Percentiles rank a stretch among this genome's conserved stretches.
Evolutionary conservation across 306 rosid species (phyloP).

Genomic region (Crataegus laevigata): DNA sequence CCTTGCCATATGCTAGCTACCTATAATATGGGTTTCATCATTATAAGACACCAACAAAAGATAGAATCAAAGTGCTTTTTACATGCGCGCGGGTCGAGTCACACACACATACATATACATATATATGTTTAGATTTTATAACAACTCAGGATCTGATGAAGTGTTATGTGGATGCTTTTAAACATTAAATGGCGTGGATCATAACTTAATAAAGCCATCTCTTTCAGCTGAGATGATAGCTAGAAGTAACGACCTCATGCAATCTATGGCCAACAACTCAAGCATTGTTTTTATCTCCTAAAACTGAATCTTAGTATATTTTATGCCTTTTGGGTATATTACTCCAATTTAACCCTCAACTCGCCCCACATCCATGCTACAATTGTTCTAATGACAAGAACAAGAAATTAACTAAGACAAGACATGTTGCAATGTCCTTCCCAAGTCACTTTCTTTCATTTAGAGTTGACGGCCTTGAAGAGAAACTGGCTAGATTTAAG

Average conservation of each 20-base stretch:
- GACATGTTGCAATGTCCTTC: not conserved
- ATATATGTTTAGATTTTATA: too few relatives aligned
- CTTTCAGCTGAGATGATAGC: not conserved
- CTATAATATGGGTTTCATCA: not conserved
- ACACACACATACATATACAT: too few relatives aligned
- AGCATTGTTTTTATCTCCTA: not conserved
- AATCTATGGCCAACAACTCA: not conserved
- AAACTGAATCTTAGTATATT: not conserved
- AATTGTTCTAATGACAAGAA: not conserved
- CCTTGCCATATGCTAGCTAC: not conserved
- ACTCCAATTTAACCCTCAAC: not conserved
- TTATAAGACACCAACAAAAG: not conserved
- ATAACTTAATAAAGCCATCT: not conserved
- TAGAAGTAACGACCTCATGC: not conserved
- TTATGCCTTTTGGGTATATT: not conserved
- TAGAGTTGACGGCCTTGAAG: not conserved
- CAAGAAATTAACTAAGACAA: not conserved
- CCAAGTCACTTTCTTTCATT: not conserved
- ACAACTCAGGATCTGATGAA: too few relatives aligned
- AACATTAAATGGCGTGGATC: too few relatives aligned
- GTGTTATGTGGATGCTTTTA: too few relatives aligned
- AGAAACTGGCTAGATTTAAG: not conserved
- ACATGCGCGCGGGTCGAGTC: not conserved
- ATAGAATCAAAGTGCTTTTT: not conserved
- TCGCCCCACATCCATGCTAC: not conserved